Base-by-base conservation (phyloP, 495 filamentous ascomycete genomes). In the Neurospora sp. region DNA sequence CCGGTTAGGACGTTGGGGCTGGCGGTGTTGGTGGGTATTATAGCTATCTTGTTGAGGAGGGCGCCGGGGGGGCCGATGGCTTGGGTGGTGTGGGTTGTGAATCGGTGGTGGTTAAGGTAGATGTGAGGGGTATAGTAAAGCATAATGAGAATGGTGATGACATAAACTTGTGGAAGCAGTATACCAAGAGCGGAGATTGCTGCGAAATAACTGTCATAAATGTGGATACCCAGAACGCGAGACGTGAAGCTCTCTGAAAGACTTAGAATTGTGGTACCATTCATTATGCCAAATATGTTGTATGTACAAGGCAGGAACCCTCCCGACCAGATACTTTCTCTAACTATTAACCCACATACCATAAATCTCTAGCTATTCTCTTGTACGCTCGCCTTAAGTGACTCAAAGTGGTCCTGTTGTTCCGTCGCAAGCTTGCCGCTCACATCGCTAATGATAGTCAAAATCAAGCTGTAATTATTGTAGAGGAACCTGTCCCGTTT, bases 381-480 rank as follows among this genome's bases (percentile, higher is more conserved):
- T 72, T 85, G 84, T 45, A 82, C 83, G 21, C 79, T 83, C 73
- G 83, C 80, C 81, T 89, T 90, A 74, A 89, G 72, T 74, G 77
- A 83, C 78, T 90, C 89, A 78, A 92, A 92, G 79, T 91, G 87
- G 81, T 86, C 82, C 82, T 89, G 89, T 81, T 92, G 88, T 77
- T 96, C 93, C 19, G 79, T 82, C 40, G 92, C 93, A 81, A 96
- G 79, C 83, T 93, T 94, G 28, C 94, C 94, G 74, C 89, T 88
- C 73, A 89, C 89, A 82, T 94, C 94, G 82, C 91, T 91, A 74
- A 99, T 91, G 74, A 99, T 97, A 10, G 96, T 97, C 82, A 93
- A 81, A 11, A 99, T 88, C 77, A 99, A 85, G 69, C 91, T 92
- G 83, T 97, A 98, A 79, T 99, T 98, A 80, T 98, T 98, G 77